phyloP scores from a whole-genome alignment of 2,329 filamentous ascomycete species.

The Aspergillus terreus region DNA sequence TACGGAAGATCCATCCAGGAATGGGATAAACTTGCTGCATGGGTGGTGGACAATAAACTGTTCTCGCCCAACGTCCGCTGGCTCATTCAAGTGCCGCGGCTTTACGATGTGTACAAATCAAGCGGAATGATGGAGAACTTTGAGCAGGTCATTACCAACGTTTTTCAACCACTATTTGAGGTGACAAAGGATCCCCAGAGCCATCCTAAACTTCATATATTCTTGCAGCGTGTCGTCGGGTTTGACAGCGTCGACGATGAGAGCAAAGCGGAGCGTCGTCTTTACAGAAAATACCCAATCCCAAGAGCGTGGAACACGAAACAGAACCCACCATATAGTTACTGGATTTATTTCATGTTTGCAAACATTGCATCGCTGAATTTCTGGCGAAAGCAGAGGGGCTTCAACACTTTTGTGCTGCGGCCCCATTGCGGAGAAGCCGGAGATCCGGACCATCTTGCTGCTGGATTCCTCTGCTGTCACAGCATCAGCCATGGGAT shows the following conservation, averaged over 20 bases:
- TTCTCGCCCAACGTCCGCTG: conserved; percentile 97
- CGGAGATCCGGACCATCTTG: conserved; percentile 92
- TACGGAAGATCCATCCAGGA: conserved; percentile 90
- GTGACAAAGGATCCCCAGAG: conserved; percentile 81
- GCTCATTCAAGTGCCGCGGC: conserved; percentile 89
- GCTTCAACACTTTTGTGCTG: conserved; percentile 92
- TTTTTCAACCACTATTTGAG: conserved; percentile 92
- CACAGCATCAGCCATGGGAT: conserved; percentile 97
- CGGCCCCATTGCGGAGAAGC: conserved; percentile 95
- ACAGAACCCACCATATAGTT: conserved; percentile 96
- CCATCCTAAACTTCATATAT: conserved; percentile 90
- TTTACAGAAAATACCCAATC: conserved; percentile 94
- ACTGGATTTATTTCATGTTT: conserved; percentile 98
- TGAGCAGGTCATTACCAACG: conserved; percentile 83
- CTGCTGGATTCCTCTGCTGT: conserved; percentile 84
- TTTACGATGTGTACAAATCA: conserved; percentile 94
- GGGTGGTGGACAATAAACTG: conserved; percentile 97
- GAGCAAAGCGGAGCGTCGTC: conserved; percentile 87
- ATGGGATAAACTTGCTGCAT: conserved; percentile 96
- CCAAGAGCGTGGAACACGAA: conserved; percentile 84
- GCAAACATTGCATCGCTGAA: conserved; percentile 93
- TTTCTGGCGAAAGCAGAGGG: conserved; percentile 80
- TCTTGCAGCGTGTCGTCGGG: conserved; percentile 90
- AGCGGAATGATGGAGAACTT: conserved; percentile 82
- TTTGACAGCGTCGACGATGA: conserved; percentile 98